These are phyloP conservation scores for Penicillium arizonense DNA, from an alignment of 495 filamentous ascomycete species.

Conservation along the genomic window DNA sequence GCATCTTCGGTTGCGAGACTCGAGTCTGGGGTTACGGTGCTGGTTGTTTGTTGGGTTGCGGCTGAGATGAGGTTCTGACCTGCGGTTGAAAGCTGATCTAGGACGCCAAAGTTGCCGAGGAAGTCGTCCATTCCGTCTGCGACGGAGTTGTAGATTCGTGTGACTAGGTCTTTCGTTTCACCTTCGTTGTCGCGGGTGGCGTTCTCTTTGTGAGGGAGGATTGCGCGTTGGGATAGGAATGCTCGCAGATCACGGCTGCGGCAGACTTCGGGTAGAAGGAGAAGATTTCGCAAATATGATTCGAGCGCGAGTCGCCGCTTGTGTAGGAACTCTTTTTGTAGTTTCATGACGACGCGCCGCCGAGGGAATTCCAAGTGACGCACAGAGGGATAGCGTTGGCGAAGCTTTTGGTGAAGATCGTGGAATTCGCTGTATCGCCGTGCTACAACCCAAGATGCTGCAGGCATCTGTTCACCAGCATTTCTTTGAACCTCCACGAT, in stretches of 20 bases:
- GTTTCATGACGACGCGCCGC: constrained; percentile 88
- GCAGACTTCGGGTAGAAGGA: constrained; percentile 89
- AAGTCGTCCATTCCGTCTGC: constrained; percentile 99
- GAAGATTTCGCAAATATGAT: constrained; percentile 78
- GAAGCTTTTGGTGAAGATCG: constrained; percentile 86
- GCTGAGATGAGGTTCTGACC: constrained; percentile 91
- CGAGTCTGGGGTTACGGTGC: constrained; percentile 31
- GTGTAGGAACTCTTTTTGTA: constrained; percentile 91
- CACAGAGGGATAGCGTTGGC: constrained; percentile 79
- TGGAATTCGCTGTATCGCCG: constrained; percentile 95
- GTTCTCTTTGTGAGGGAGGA: constrained; percentile 55
- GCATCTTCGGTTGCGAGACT: constrained; percentile 55
- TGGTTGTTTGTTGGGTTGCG: constrained; percentile 72
- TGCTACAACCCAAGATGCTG: constrained; percentile 76
- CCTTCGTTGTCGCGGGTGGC: constrained; percentile 51
- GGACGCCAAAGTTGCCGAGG: constrained; percentile 87
- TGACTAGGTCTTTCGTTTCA: constrained; percentile 86
- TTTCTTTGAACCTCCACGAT: constrained; percentile 87
- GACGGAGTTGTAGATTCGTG: constrained; percentile 91
- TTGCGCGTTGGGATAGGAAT: constrained; percentile 88
- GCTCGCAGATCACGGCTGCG: constrained; percentile 88
- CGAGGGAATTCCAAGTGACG: constrained; percentile 89
- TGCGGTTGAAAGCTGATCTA: constrained; percentile 90
- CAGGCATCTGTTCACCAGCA: constrained; percentile 85
- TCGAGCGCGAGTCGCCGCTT: constrained; percentile 83